phyloP scores from a whole-genome alignment of 139 green algal genomes.

The Chloropicon primus region DNA sequence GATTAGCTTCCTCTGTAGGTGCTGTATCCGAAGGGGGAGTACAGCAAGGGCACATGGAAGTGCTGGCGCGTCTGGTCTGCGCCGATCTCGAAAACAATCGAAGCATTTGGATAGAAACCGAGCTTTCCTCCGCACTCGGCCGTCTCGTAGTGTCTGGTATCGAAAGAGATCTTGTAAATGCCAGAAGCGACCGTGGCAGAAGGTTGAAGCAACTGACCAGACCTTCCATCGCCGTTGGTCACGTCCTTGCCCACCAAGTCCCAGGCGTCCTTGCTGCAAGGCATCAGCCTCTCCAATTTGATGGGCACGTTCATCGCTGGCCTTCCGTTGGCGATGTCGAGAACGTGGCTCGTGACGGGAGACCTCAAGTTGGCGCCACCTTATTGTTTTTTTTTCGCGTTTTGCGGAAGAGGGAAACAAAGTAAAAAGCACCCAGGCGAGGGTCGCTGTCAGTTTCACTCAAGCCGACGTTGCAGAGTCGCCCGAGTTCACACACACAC shows the following conservation, averaged over 20 bases:
- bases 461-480: no score
- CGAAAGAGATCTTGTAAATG: constrained; percentile 65
- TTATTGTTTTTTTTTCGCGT: not conserved
- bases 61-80: constrained; percentile 47
- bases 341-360: constrained; percentile 87
- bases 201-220: constrained; percentile 30
- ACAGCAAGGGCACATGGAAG: constrained; percentile 89
- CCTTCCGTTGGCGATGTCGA: constrained; percentile 64
- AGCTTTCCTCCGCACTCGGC: constrained; percentile 23
- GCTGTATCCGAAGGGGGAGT: constrained; percentile 82
- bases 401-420: no score
- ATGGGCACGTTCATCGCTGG: constrained; percentile 64
- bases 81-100: constrained; percentile 58
- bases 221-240: constrained; percentile 68
- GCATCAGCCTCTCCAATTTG: constrained; percentile 26
- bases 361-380: constrained; percentile 24
- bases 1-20: constrained; percentile 82
- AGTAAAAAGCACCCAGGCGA: no score
- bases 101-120: constrained; percentile 66
- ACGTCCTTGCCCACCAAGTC: constrained; percentile 26
- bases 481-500: no score
- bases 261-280: constrained; percentile 17
- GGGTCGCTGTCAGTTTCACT: no score
- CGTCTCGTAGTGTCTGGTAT: constrained; percentile 52
- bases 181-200: constrained; percentile 39